Evolutionary conservation across 768 basidiomycete genomes (phyloP), one percentile per base, ranked within the genome.

Genomic region (Epithele typhae): DNA sequence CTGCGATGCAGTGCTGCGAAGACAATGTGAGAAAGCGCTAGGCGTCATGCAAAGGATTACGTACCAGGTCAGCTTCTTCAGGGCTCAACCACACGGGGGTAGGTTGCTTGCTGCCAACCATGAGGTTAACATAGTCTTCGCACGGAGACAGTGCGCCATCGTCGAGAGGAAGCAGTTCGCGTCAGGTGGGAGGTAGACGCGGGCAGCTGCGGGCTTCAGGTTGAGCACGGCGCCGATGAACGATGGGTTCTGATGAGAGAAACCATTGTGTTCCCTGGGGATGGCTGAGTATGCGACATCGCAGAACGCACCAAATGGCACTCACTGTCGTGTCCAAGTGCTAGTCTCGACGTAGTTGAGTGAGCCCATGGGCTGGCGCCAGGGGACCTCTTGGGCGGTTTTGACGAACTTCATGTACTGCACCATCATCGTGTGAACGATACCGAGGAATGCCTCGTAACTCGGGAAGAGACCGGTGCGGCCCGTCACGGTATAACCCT

Each of bases 401-500:
- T 94, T 93, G 41, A 76, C 64, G 66, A 94, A 94, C 65, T 94
- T 94, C 69, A 81, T 74, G 62, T 93, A 93, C 58, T 89, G 87
- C 3, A 87, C 84, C 79, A 86, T 82, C 90, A 92, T 92, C 15
- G 90, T 93, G 45, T 86, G 83, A 22, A 93, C 66, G 63, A 93
- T 93, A 36, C 90, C 90, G 36, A 93, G 71, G 77, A 95, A 96
- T 0, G 89, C 85, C 62, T 95, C 92, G 63, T 95, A 93, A 23
- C 81, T 84, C 2, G 92, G 91, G 78, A 95, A 91, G 25, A 94
- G 71, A 11, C 80, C 91, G 0, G 84, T 86, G 33, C 84, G 74
- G 8, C 92, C 92, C 0, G 92, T 94, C 37, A 96, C 77, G 5
- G 90, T 92, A 65, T 94, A 94, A 2, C 92, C 92, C 65, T 96